Evolutionary conservation across 192 early-diverging fungal genomes (phyloP).

Genomic region (Coemansia sp.): DNA sequence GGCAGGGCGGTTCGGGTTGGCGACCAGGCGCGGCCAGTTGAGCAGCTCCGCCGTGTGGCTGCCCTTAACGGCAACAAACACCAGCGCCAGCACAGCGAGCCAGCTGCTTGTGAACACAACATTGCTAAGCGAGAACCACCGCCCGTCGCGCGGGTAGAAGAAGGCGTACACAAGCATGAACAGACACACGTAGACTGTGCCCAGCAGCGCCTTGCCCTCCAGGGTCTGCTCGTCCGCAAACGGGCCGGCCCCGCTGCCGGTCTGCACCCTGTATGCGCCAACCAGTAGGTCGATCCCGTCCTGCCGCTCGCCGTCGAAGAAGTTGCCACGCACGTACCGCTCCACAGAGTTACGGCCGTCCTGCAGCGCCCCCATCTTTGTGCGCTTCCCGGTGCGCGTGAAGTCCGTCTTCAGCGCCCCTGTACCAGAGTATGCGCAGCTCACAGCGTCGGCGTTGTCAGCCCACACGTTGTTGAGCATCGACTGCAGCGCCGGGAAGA

Average conservation of each 20-base stretch:
- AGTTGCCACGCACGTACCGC: conserved; percentile 94
- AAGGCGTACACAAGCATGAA: conserved; percentile 57
- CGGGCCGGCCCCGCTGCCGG: conserved; percentile 39
- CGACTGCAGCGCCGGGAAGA: conserved; percentile 63
- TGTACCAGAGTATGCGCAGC: conserved; percentile 89
- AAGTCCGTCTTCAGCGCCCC: conserved; percentile 98
- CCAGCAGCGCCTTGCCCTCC: conserved; percentile 58
- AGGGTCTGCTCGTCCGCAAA: conserved; percentile 58
- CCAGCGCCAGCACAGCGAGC: conserved; percentile 35
- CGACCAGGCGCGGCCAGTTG: conserved; percentile 53
- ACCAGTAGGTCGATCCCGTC: conserved; percentile 90
- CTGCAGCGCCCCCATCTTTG: conserved; percentile 73
- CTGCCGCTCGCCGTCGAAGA: conserved; percentile 89
- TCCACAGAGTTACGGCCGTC: conserved; percentile 79
- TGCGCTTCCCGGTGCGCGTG: conserved; percentile 91
- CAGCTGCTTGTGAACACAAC: conserved; percentile 41
- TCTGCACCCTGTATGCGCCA: conserved; percentile 59
- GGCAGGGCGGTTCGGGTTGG: conserved; percentile 42
- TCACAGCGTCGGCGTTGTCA: conserved; percentile 94
- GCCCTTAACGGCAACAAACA: conserved; percentile 31
- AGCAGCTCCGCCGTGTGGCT: conserved; percentile 52
- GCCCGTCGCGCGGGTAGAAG: conserved; percentile 50
- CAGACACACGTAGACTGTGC: conserved; percentile 49
- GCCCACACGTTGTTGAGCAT: conserved; percentile 95
- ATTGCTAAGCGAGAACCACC: conserved; percentile 42